phyloP scores from a whole-genome alignment of 225 moss, liverwort and hornwort species.

The Lunularia cruciata region DNA sequence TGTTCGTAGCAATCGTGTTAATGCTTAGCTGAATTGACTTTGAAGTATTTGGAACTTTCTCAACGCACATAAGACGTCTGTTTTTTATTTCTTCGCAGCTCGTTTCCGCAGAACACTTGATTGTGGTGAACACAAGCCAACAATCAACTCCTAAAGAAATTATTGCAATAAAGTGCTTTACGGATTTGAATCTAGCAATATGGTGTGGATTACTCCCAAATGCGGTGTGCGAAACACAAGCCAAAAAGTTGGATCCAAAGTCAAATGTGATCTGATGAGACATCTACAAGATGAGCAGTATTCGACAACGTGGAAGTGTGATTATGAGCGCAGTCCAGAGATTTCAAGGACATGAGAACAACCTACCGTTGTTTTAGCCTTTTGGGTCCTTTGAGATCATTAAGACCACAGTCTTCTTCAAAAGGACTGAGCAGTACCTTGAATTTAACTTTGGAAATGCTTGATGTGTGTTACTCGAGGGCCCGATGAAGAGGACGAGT shows the following conservation, averaged over 20 bases:
- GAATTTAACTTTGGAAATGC: neutral
- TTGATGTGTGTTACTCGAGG: too few relatives aligned
- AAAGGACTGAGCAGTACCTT: neutral
- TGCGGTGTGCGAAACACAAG: neutral
- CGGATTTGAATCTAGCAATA: too few relatives aligned
- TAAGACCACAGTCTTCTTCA: neutral
- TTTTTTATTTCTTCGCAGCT: too few relatives aligned
- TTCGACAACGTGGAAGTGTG: neutral
- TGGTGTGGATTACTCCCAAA: neutral
- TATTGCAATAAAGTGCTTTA: neutral
- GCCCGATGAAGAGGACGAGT: too few relatives aligned
- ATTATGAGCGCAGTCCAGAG: neutral
- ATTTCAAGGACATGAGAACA: neutral
- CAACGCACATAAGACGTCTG: neutral
- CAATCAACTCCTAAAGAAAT: too few relatives aligned
- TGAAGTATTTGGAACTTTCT: slow-evolving; percentile 6
- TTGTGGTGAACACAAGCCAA: too few relatives aligned
- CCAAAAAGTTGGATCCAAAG: neutral
- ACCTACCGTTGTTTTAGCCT: neutral
- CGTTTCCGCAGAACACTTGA: too few relatives aligned
- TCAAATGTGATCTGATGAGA: neutral
- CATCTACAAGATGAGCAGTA: neutral
- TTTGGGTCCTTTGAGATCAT: neutral
- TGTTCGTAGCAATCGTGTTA: too few relatives aligned
- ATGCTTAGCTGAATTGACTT: too few relatives aligned